phyloP scores from a whole-genome alignment of 352 stramenopile genomes.

The Chrysophaeum taylorii region DNA sequence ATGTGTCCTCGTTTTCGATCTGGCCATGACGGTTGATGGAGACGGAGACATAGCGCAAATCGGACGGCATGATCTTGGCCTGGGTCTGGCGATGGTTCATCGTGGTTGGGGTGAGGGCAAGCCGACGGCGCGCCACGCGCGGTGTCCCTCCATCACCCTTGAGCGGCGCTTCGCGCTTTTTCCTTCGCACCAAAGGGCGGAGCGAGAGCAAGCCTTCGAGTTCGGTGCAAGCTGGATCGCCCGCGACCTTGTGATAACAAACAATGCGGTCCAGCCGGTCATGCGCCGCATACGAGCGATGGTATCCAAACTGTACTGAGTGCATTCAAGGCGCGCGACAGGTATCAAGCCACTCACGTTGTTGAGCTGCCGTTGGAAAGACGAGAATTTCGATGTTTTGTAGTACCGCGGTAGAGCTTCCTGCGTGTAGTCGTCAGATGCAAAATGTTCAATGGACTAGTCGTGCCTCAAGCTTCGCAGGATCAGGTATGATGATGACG shows the following conservation, averaged over 20 bases:
- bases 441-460: too few species aligned
- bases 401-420: neutral
- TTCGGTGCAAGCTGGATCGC: neutral
- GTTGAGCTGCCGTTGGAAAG: conserved; percentile 6
- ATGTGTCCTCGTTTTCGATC: too few species aligned
- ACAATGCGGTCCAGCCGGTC: neutral
- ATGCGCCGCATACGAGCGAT: neutral
- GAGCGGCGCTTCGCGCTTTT: conserved; percentile 11
- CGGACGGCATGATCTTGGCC: too few species aligned
- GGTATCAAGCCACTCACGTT: neutral
- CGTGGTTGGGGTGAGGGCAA: too few species aligned
- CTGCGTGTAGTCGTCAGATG: too few species aligned
- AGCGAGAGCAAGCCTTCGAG: neutral
- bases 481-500: conserved; percentile 1
- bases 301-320: neutral
- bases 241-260: conserved; percentile 4
- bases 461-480: neutral
- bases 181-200: neutral
- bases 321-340: neutral
- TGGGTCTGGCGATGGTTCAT: too few species aligned
- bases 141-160: too few species aligned
- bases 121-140: too few species aligned
- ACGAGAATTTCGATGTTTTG: conserved; percentile 12
- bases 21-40: too few species aligned
- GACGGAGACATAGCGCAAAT: too few species aligned